phyloP scores from a whole-genome alignment of 306 rosid genomes.

The Sophora flavescens region DNA sequence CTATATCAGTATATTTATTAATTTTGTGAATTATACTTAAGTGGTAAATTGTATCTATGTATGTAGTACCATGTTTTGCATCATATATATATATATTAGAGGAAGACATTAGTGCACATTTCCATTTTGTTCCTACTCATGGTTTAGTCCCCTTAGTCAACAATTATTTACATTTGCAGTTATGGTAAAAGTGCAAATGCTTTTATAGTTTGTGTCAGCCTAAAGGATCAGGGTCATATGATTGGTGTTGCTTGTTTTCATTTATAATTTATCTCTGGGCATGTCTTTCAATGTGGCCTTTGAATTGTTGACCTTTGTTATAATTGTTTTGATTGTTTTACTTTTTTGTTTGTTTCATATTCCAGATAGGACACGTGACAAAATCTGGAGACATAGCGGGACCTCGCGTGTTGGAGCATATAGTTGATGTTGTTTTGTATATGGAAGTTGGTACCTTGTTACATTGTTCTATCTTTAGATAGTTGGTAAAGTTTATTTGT shows the following conservation, averaged over 20 bases:
- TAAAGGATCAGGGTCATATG: slow-evolving; percentile 18
- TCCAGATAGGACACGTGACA: slow-evolving; percentile 91
- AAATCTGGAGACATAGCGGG: slow-evolving; percentile 97
- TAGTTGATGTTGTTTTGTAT: slow-evolving; percentile 90
- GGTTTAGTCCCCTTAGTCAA: slow-evolving; percentile 14
- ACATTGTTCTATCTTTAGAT: slow-evolving; percentile 47
- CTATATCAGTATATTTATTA: not conserved
- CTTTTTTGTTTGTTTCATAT: slow-evolving; percentile 37
- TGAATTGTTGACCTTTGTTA: slow-evolving; percentile 31
- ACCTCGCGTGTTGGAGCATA: slow-evolving; percentile 94
- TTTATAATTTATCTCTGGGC: slow-evolving; percentile 28
- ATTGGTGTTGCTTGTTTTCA: slow-evolving; percentile 29
- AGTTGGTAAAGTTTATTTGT: slow-evolving; percentile 37
- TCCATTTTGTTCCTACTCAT: slow-evolving; percentile 17
- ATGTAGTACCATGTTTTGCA: not conserved
- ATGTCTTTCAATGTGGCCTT: slow-evolving; percentile 33
- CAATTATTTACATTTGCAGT: slow-evolving; percentile 8
- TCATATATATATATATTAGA: not conserved
- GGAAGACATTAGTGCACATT: slow-evolving; percentile 3
- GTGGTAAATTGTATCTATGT: slow-evolving; percentile 4
- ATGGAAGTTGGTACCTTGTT: slow-evolving; percentile 87
- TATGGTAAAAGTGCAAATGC: slow-evolving; percentile 23
- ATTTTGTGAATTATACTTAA: slow-evolving; percentile 6
- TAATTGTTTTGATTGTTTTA: not conserved
- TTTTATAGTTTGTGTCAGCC: slow-evolving; percentile 10